Evolutionary conservation across 495 filamentous ascomycete genomes (phyloP), one percentile per base, ranked within the genome.

Genomic region (Diplogelasinospora grovesii): DNA sequence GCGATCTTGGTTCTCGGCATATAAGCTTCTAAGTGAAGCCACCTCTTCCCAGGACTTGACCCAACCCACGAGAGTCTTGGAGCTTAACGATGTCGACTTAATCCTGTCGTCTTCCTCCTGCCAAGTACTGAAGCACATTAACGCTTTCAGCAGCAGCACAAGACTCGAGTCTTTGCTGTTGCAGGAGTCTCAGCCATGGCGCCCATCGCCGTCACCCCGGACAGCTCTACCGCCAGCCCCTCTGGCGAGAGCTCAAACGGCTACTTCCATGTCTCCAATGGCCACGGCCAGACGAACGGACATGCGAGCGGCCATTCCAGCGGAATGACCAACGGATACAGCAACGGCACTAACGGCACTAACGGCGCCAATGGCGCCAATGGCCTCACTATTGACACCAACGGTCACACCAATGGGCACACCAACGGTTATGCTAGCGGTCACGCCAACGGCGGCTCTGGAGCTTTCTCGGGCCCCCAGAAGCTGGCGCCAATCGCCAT

Each of bases 401-500:
- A 54, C 36, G 49, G 41, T 18, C 20, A 49, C 26, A 27, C 45
- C 26, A 44, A 53, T 20, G 50, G 46, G 4, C 22, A 57, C 22
- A 11, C 27, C 29, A 47, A 46, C 14, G 54, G 50, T 23, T 30
- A 53, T 21, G 25, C 38, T 16, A 43, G 41, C 22, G 50, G 48
- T 30, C 22, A 43, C 29, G 31, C 27, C 39, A 56, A 60, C 36
- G 54, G 46, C 24, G 20, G 22, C 21, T 8, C 32, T 30, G 33
- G 9, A 9, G 8, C 32, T 19, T 22, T 9, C 20, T 11, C 36
- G 16, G 14, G 22, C 32, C 15, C 42, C 10, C 27, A 46, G 20
- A 64, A 62, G 49, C 15, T 22, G 5, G 57, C 54, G 52, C 73
- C 76, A 13, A 70, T 79, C 30, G 76, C 76, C 25, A 63, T 79